A percentile compares a stretch with the other conserved stretches of the same genome.
These are phyloP conservation scores for Morella rubra DNA, from an alignment of 306 rosid species.

Conservation along the genomic window DNA sequence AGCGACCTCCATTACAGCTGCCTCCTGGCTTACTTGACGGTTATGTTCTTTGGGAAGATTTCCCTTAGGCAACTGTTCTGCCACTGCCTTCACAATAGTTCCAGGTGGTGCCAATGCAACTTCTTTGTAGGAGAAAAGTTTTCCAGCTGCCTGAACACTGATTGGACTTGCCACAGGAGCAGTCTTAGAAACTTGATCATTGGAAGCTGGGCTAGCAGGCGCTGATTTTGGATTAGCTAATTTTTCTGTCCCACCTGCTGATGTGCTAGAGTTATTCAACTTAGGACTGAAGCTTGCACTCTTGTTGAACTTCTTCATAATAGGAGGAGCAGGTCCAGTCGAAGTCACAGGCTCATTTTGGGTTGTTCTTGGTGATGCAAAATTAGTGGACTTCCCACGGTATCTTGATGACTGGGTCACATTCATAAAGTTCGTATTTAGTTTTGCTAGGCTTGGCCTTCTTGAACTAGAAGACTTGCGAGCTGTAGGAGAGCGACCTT, in stretches of 20 bases:
- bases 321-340: constrained; percentile 48
- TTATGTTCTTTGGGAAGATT: constrained; percentile 37
- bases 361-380: constrained; percentile 54
- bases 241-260: constrained; percentile 51
- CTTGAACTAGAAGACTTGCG: constrained; percentile 76
- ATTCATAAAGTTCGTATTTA: constrained; percentile 74
- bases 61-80: constrained; percentile 67
- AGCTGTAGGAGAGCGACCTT: constrained; percentile 69
- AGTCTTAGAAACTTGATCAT: constrained; percentile 57
- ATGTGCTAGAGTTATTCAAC: constrained; percentile 40
- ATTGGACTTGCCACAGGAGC: constrained; percentile 42
- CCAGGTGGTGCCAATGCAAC: constrained; percentile 99
- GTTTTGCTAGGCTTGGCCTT: constrained; percentile 88
- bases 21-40: constrained; percentile 40
- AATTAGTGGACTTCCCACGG: constrained; percentile 60
- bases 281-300: constrained; percentile 84
- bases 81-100: constrained; percentile 87
- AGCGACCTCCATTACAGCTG: constrained; percentile 36
- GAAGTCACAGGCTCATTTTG: constrained; percentile 55
- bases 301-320: constrained; percentile 57
- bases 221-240: constrained; percentile 63
- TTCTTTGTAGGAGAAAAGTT: constrained; percentile 92
- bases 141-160: constrained; percentile 73
- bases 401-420: constrained; percentile 66
- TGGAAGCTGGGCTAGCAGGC: constrained; percentile 58